Evolutionary conservation across 495 filamentous ascomycete species (phyloP).

Genomic region (Patellaria atrata): DNA sequence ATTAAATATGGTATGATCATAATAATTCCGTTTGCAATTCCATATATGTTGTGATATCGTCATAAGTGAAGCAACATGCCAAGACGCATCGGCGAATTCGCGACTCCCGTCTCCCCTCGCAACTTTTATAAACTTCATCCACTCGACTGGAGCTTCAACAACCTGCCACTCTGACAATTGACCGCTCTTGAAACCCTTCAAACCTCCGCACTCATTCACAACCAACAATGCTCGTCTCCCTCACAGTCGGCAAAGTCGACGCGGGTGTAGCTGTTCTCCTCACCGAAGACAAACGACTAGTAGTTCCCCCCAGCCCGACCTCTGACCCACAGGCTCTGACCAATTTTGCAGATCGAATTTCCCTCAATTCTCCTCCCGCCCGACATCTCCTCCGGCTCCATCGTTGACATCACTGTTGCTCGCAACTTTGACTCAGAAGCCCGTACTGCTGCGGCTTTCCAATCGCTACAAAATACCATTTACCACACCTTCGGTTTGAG

Average conservation of each 20-base stretch:
- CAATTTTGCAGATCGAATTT: constrained; percentile 71
- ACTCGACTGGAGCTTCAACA: no score
- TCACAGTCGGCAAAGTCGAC: constrained; percentile 98
- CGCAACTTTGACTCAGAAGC: constrained; percentile 72
- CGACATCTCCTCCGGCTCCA: constrained; percentile 86
- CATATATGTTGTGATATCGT: no score
- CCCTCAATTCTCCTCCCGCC: constrained; percentile 92
- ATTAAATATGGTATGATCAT: no score
- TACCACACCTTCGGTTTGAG: constrained; percentile 68
- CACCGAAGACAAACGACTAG: constrained; percentile 91
- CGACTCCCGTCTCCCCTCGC: no score
- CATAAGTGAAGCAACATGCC: no score
- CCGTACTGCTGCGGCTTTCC: constrained; percentile 57
- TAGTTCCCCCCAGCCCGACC: constrained; percentile 32
- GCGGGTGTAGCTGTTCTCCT: constrained; percentile 93
- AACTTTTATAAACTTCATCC: no score
- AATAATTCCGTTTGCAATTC: no score
- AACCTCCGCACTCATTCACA: no score
- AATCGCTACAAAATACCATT: constrained; percentile 74
- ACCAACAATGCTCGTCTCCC: constrained; percentile 84
- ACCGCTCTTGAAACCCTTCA: no score
- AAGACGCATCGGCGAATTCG: no score
- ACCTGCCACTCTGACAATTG: no score
- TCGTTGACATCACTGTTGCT: constrained; percentile 92
- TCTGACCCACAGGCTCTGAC: constrained; percentile 4